Base-by-base conservation (phyloP, 2,329 filamentous ascomycete species). In the Epichloe sibirici region DNA sequence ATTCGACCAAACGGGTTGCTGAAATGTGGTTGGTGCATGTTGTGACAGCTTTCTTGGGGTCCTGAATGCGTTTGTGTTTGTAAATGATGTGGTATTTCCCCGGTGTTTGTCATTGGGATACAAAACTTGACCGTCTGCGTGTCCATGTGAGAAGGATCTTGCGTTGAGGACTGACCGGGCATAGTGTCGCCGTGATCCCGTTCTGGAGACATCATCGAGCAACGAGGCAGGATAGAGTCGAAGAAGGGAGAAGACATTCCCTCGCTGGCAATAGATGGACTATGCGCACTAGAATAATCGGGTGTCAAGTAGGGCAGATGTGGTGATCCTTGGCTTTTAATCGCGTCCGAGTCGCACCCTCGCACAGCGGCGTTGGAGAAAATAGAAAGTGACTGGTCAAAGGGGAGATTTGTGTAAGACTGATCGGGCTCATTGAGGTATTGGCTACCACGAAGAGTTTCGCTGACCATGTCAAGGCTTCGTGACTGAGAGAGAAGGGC, bases 231-330 rank as follows among this genome's bases (percentile, higher is more conserved):
- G 5, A 42, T 25, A 3, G 28, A 37, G 8, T 48, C 49, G 7
- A 37, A 25, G 6, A n/a, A 44, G 28, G 17, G 38, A 9, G 15
- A 57, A 21, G 40, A 39, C n/a, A 51, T 9, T 2, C 17, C 17
- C 12, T 56, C 54, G 25, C 54, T 56, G 17, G 50, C 51, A 45
- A 51, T 49, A 4, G 54, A 52, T 28, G 54, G 52, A 21, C 56
- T 57, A 2, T 51, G 21, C 13, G 43, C n/a, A 5, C 28, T 21
- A 8, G 53, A 35, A 12, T 48, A 46, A 11, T 35, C 54, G 6
- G 56, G 52, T 1, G 51, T 56, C 28, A 48, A 38, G 35, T 51
- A 50, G 28, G 40, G 17, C 45, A 25, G 13, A 31, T 17, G 7
- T 45, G 51, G 34, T 40, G 40, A 39, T 23, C 28, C 34, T 40